A percentile compares a stretch with the other conserved stretches of the same genome.
phyloP scores from a whole-genome alignment of 805 yeast species.

The Starmerella davenportii region DNA sequence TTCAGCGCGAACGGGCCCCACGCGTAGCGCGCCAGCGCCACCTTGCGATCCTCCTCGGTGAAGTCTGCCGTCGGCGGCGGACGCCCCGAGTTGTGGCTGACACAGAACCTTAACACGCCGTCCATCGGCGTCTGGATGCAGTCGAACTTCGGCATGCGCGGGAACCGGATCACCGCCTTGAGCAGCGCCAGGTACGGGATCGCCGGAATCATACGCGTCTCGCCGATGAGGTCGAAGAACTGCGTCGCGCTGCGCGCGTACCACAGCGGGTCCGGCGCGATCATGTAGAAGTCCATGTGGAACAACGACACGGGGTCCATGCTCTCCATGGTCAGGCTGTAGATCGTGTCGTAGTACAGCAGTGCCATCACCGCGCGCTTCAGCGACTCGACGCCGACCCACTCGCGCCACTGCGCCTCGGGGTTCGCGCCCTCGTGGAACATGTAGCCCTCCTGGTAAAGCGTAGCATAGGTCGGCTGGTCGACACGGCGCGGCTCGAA shows the following conservation, averaged over 20 bases:
- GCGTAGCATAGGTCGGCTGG: constrained; percentile 18
- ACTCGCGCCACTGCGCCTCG: constrained; percentile 28
- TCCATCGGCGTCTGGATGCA: not conserved
- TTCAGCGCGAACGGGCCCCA: constrained; percentile 17
- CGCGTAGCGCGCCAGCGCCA: not conserved
- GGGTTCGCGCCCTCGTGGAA: constrained; percentile 19
- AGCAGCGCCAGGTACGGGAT: constrained; percentile 21
- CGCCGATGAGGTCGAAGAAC: constrained; percentile 19
- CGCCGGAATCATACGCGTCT: constrained; percentile 10
- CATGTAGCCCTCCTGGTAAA: constrained; percentile 16
- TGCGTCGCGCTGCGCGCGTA: constrained; percentile 14
- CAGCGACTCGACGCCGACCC: constrained; percentile 31
- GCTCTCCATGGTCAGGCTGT: constrained; percentile 7
- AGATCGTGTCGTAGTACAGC: constrained; percentile 18
- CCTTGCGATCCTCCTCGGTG: not conserved
- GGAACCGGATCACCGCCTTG: constrained; percentile 21
- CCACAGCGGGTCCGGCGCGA: constrained; percentile 20
- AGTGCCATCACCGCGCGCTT: constrained; percentile 23
- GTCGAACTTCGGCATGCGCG: constrained; percentile 13
- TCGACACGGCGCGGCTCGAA: constrained; percentile 1
- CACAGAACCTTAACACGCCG: not conserved
- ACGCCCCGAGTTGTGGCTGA: not conserved
- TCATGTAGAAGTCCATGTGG: constrained; percentile 21
- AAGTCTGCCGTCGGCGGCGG: not conserved
- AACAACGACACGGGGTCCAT: constrained; percentile 17